These are phyloP conservation scores for Microthyrium microscopicum DNA, from an alignment of 2,329 filamentous ascomycete genomes.

Conservation along the genomic window DNA sequence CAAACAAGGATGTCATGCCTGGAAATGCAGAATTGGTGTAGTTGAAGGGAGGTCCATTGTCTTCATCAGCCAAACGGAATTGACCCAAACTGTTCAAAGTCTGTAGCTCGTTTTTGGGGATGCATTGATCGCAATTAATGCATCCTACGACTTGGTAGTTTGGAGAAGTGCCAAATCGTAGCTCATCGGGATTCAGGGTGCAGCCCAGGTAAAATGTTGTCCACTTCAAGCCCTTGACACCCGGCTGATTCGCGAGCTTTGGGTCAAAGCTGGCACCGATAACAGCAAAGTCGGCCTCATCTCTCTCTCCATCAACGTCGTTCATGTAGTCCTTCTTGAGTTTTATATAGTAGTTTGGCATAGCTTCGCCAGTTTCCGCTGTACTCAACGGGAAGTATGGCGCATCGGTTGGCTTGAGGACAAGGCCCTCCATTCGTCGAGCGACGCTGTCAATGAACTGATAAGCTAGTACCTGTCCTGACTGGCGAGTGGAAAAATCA, in stretches of 20 bases:
- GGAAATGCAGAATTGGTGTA: slow-evolving; percentile 5
- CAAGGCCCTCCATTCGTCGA: slow-evolving; percentile 56
- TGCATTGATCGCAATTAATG: slow-evolving; percentile 28
- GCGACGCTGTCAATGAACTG: slow-evolving; percentile 53
- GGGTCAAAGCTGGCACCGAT: slow-evolving; percentile 59
- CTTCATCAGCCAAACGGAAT: no score
- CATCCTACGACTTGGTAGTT: slow-evolving; percentile 49
- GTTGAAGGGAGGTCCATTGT: slow-evolving; percentile 12
- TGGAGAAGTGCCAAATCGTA: slow-evolving; percentile 35
- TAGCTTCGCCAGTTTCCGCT: slow-evolving; percentile 13
- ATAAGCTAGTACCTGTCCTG: slow-evolving; percentile 38
- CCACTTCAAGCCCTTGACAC: slow-evolving; percentile 44
- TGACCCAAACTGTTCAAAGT: slow-evolving; percentile 26
- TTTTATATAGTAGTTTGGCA: slow-evolving; percentile 48
- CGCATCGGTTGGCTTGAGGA: slow-evolving; percentile 59
- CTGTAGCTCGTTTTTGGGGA: slow-evolving; percentile 27
- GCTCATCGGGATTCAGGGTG: slow-evolving; percentile 46
- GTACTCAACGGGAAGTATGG: slow-evolving; percentile 44
- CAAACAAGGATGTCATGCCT: slow-evolving; percentile 40
- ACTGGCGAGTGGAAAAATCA: slow-evolving; percentile 41
- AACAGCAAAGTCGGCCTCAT: slow-evolving; percentile 57
- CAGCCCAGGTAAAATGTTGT: slow-evolving; percentile 72
- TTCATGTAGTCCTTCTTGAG: slow-evolving; percentile 75
- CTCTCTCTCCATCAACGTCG: slow-evolving; percentile 53
- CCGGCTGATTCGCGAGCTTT: slow-evolving; percentile 39